These are phyloP conservation scores for Akanthomyces dipterigenus DNA, from an alignment of 2,329 filamentous ascomycete species.

Conservation along the genomic window DNA sequence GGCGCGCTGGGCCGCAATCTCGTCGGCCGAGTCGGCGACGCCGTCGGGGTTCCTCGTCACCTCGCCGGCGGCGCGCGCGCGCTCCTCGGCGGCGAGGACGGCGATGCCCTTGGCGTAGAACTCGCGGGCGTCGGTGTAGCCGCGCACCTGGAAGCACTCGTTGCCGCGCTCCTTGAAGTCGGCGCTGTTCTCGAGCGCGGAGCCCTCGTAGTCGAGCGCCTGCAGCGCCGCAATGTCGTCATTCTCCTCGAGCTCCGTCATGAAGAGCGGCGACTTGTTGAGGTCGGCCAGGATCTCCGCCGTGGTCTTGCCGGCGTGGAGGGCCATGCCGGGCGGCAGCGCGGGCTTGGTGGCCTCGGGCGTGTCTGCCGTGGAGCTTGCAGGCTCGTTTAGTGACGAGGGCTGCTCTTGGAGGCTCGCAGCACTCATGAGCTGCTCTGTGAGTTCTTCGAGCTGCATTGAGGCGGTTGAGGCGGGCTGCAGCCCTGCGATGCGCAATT, in stretches of 20 bases:
- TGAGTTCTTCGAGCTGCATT: conserved; percentile 38
- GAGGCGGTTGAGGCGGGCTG: not conserved
- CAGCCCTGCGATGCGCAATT: not conserved
- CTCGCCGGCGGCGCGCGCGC: conserved; percentile 40
- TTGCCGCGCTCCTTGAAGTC: conserved; percentile 93
- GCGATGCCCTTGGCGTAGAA: conserved; percentile 85
- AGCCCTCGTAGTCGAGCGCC: conserved; percentile 89
- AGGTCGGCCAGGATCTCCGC: conserved; percentile 52
- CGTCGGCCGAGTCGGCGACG: conserved; percentile 40
- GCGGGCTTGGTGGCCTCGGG: conserved; percentile 30
- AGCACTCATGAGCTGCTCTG: conserved; percentile 28
- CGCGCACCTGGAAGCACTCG: conserved; percentile 68
- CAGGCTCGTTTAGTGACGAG: conserved; percentile 1
- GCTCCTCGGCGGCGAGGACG: conserved; percentile 60
- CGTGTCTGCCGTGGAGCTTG: conserved; percentile 6
- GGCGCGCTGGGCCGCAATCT: conserved; percentile 51
- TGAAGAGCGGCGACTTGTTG: conserved; percentile 74
- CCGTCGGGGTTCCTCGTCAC: conserved; percentile 24
- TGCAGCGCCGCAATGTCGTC: conserved; percentile 78
- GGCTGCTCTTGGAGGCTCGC: conserved; percentile 3
- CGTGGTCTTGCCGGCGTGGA: conserved; percentile 38
- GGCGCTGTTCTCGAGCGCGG: conserved; percentile 69
- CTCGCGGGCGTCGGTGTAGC: conserved; percentile 78
- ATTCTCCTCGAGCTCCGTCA: conserved; percentile 81
- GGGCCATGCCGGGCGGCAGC: conserved; percentile 39